A percentile compares a stretch with the other conserved stretches of the same genome.
Evolutionary conservation across 2,329 filamentous ascomycete species (phyloP).

Genomic region (Diplodia corticola): DNA sequence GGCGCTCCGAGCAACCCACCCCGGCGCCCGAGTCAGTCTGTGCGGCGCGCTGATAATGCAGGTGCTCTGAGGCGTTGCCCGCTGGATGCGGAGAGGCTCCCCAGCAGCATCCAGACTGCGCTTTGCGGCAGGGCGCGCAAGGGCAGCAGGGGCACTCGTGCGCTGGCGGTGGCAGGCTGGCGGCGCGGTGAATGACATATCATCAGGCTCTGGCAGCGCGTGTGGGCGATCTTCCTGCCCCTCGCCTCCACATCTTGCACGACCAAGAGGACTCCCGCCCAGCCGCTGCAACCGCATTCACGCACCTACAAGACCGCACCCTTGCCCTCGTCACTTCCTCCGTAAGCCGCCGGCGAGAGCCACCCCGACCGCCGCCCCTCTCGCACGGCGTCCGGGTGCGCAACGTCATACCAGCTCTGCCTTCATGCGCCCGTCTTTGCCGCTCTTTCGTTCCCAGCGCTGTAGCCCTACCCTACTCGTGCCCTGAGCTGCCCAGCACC

Average conservation of each 20-base stretch:
- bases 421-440: slow-evolving; percentile 22
- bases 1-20: no score
- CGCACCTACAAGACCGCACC: neutral
- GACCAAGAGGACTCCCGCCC: neutral
- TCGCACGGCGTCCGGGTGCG: neutral
- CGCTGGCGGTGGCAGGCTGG: neutral
- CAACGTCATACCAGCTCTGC: slow-evolving; percentile 22
- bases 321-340: slow-evolving; percentile 5
- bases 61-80: neutral
- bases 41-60: neutral
- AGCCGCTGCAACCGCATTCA: slow-evolving; percentile 9
- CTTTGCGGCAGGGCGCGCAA: neutral
- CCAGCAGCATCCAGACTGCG: neutral
- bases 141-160: neutral
- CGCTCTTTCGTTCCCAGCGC: slow-evolving; percentile 10
- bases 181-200: neutral
- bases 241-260: neutral
- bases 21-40: neutral
- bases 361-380: neutral
- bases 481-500: slow-evolving; percentile 5
- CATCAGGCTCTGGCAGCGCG: neutral
- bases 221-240: neutral
- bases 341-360: slow-evolving; percentile 8
- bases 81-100: neutral
- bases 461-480: slow-evolving; percentile 22